These are phyloP conservation scores for Coriolopsis trogii DNA, from an alignment of 1,284 basidiomycete genomes.

Conservation along the genomic window DNA sequence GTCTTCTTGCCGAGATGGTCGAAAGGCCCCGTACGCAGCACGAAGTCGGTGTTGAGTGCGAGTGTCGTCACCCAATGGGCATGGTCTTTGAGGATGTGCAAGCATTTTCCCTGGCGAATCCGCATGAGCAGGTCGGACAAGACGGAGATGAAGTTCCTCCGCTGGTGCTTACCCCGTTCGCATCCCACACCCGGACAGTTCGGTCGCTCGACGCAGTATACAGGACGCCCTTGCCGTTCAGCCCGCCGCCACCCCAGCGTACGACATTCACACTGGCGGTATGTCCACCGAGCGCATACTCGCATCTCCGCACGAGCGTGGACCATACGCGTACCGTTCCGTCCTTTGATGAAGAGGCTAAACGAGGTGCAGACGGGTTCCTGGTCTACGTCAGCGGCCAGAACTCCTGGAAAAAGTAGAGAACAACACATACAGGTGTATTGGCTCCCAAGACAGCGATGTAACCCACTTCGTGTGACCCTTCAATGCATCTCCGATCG, in stretches of 20 bases:
- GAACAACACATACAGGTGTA: conserved; percentile 72
- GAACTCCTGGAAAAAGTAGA: not conserved
- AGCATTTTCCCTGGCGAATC: conserved; percentile 54
- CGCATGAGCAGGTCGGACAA: not conserved
- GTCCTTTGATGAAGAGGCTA: conserved; percentile 96
- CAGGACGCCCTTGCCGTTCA: conserved; percentile 72
- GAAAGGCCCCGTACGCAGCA: conserved; percentile 93
- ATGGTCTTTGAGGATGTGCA: conserved; percentile 89
- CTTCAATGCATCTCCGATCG: conserved; percentile 82
- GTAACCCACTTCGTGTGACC: conserved; percentile 98
- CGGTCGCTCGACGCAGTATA: conserved; percentile 96
- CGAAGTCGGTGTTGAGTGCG: conserved; percentile 93
- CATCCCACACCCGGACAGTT: conserved; percentile 94
- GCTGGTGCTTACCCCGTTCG: conserved; percentile 59
- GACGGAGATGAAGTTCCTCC: not conserved
- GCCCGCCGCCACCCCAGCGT: conserved; percentile 88
- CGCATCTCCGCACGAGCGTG: conserved; percentile 68
- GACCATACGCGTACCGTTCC: conserved; percentile 96
- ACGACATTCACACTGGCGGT: conserved; percentile 95
- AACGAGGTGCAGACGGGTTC: conserved; percentile 75
- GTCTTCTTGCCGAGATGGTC: conserved; percentile 85
- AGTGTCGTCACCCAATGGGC: conserved; percentile 99
- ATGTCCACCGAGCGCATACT: conserved; percentile 92
- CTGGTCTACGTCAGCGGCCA: conserved; percentile 38
- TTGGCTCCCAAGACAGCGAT: conserved; percentile 95